Evolutionary conservation across 805 yeast species (phyloP), one percentile per base, ranked within the genome.

Genomic region (Ascoidea asiatica): DNA sequence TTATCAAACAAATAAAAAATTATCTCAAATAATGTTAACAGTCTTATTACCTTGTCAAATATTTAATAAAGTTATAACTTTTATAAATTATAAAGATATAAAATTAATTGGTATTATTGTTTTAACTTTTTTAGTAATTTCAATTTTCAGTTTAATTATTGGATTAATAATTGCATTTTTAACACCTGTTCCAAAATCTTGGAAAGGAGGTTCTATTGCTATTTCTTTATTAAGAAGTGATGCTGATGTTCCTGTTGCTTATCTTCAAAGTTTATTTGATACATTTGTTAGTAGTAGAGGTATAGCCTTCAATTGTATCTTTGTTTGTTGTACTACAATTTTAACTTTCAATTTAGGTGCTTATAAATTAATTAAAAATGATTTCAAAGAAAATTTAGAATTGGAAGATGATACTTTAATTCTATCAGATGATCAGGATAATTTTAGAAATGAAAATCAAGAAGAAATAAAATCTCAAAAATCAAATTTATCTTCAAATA

Each of bases 161-260:
- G 84, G 83, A 1, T 65, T 67, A 0, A 47, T 62, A 0, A 61
- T 70, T 0, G 64, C 71, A 21, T 51, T 69, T 20, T 52, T 69
- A 1, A 69, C 85, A 2, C 77, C 77, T 4, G 73, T 76, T 5
- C 95, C 95, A 4, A 72, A 70, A 46, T 61, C 72, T 37, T 86
- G 92, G 89, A 62, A 71, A 21, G 92, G 95, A 44, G 95, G 95
- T 0, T 56, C 81, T 19, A 49, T 81, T 5, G 70, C 80, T 23
- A 86, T 83, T 6, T 87, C 90, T 0, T 65, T 82, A 29, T 75
- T 85, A 54, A 88, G 88, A 39, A 86, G 87, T 55, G 77, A 81
- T 40, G 75, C 88, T 15, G 95, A 86, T 61, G 66, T 86, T 45
- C 95, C 95, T 0, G 82, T 86, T 52, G 95, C 95, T 0, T 87